Percentiles rank a stretch among this genome's conserved stretches.
Evolutionary conservation across 225 moss, liverwort and hornwort species (phyloP).

Genomic region (Sphagnum contortum): DNA sequence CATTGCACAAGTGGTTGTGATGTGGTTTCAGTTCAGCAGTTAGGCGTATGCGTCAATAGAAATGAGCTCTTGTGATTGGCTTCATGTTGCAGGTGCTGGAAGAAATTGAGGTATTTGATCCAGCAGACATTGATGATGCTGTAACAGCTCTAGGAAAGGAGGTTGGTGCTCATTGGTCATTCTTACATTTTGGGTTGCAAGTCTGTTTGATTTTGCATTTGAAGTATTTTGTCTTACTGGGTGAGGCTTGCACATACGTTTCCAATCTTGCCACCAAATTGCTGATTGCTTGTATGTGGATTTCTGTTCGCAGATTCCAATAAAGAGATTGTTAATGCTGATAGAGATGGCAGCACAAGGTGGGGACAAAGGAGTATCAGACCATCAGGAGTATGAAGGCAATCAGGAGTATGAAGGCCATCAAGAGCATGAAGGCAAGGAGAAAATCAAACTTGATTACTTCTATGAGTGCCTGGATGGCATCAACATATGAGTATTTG

Average conservation of each 20-base stretch:
- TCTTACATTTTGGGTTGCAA: too few relatives aligned
- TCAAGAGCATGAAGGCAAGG: constrained; percentile 20
- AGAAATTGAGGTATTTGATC: constrained; percentile 38
- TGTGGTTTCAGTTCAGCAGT: too few relatives aligned
- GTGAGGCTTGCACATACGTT: too few relatives aligned
- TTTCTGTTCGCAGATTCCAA: constrained; percentile 22
- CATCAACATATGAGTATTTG: too few relatives aligned
- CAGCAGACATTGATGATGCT: constrained; percentile 40
- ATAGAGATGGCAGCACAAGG: constrained; percentile 84
- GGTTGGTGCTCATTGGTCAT: constrained; percentile 18
- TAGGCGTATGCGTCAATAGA: too few relatives aligned
- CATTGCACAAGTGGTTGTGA: too few relatives aligned
- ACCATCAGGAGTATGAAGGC: constrained; percentile 3
- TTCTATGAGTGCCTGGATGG: constrained; percentile 50
- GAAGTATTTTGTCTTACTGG: too few relatives aligned
- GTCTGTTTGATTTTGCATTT: too few relatives aligned
- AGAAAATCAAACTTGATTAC: constrained; percentile 54
- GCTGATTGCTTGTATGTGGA: too few relatives aligned
- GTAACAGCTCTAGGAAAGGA: constrained; percentile 43
- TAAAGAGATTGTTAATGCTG: constrained; percentile 77
- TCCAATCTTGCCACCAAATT: too few relatives aligned
- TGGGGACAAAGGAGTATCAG: constrained; percentile 37
- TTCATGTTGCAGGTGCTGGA: constrained; percentile 42
- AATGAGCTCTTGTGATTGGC: not conserved
- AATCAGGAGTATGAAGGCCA: too few relatives aligned